phyloP scores from a whole-genome alignment of 305 asterid genomes.

The Fraxinus sp. region DNA sequence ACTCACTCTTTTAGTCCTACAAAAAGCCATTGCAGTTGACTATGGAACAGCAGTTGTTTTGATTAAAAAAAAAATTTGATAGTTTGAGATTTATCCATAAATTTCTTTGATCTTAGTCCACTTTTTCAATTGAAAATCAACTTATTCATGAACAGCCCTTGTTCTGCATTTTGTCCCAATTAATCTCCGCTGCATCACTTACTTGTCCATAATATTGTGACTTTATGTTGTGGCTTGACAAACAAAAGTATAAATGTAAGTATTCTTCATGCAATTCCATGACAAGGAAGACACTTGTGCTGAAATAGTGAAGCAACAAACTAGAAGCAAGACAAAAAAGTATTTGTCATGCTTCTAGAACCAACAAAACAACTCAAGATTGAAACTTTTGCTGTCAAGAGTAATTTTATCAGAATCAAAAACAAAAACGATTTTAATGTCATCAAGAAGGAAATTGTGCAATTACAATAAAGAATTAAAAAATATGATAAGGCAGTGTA shows the following conservation, averaged over 20 bases:
- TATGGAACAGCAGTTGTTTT: neutral
- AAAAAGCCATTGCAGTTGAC: neutral
- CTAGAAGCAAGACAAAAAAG: neutral
- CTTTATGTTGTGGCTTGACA: neutral
- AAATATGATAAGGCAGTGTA: neutral
- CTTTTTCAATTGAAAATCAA: neutral
- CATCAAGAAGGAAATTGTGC: neutral
- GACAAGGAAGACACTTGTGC: constrained; percentile 1
- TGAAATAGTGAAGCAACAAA: constrained; percentile 16
- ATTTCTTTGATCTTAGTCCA: neutral
- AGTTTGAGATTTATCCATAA: neutral
- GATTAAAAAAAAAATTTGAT: neutral
- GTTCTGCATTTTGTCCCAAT: neutral
- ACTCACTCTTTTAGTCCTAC: neutral
- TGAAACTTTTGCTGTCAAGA: neutral
- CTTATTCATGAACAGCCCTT: neutral
- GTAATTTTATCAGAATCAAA: constrained; percentile 2
- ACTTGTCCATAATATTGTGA: neutral
- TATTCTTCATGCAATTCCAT: constrained; percentile 1
- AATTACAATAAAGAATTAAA: constrained; percentile 13
- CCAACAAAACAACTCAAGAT: neutral
- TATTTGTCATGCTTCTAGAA: neutral
- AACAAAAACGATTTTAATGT: neutral
- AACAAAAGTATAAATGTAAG: neutral
- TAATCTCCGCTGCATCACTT: neutral